phyloP scores from a whole-genome alignment of 495 filamentous ascomycete species.

The Hypoxylon lienhwacheense region DNA sequence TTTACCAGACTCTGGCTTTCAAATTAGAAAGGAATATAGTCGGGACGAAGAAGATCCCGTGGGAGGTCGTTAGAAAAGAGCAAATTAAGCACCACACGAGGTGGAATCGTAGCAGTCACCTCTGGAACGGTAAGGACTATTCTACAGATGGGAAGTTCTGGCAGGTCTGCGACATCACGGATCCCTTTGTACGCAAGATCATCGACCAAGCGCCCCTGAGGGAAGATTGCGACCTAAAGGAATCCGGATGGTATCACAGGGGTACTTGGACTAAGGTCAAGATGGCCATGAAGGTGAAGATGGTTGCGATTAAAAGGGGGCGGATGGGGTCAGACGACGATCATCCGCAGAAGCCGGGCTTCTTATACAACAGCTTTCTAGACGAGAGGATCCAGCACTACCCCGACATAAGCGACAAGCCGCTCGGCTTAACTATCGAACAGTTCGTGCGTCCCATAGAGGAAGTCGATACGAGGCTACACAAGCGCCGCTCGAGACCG shows the following conservation, averaged over 20 bases:
- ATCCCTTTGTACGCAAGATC: slow-evolving; percentile 65
- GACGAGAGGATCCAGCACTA: slow-evolving; percentile 24
- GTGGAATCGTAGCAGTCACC: slow-evolving; percentile 58
- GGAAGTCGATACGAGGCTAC: slow-evolving; percentile 22
- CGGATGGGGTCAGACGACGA: slow-evolving; percentile 55
- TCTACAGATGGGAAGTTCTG: slow-evolving; percentile 79
- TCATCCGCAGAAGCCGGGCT: slow-evolving; percentile 42
- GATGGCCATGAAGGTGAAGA: slow-evolving; percentile 82
- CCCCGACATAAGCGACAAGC: slow-evolving; percentile 34
- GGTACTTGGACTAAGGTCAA: slow-evolving; percentile 79
- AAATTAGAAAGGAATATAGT: slow-evolving; percentile 52
- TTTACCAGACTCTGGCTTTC: slow-evolving; percentile 89
- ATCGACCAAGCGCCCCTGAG: slow-evolving; percentile 53
- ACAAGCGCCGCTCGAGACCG: background rate
- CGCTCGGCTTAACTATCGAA: slow-evolving; percentile 33
- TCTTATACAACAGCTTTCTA: slow-evolving; percentile 36
- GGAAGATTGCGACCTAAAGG: slow-evolving; percentile 56
- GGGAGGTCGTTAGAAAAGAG: slow-evolving; percentile 45
- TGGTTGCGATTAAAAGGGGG: slow-evolving; percentile 54
- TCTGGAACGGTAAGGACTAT: slow-evolving; percentile 76
- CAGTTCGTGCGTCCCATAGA: slow-evolving; percentile 34
- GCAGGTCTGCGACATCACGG: slow-evolving; percentile 90
- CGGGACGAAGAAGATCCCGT: slow-evolving; percentile 49
- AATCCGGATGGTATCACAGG: slow-evolving; percentile 79
- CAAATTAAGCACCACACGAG: slow-evolving; percentile 34